These are phyloP conservation scores for Hymenoscyphus fraxineus DNA, from an alignment of 2,329 filamentous ascomycete genomes.

Conservation along the genomic window DNA sequence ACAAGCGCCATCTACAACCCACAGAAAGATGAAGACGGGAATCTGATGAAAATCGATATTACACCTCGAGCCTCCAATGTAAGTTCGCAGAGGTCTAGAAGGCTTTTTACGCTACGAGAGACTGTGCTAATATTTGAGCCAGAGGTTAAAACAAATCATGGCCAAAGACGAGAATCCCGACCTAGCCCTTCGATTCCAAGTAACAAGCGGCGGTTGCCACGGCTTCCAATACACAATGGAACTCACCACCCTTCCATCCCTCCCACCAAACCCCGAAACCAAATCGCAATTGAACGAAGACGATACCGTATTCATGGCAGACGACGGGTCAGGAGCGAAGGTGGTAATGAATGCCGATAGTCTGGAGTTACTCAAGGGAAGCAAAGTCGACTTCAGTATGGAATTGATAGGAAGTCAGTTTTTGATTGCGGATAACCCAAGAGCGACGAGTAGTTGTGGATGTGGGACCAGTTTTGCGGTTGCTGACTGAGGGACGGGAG, in stretches of 20 bases:
- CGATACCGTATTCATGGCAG: conserved; percentile 80
- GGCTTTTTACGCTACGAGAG: neutral
- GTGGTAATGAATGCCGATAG: conserved; percentile 86
- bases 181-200: conserved; percentile 83
- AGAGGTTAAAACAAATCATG: conserved; percentile 60
- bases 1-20: conserved; percentile 64
- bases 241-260: conserved; percentile 56
- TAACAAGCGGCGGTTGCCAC: conserved; percentile 92
- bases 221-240: conserved; percentile 98
- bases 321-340: conserved; percentile 60
- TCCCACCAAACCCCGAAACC: conserved; percentile 22
- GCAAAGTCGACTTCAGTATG: conserved; percentile 94
- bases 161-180: conserved; percentile 67
- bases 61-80: conserved; percentile 79
- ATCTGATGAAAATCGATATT: conserved; percentile 79
- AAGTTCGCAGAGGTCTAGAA: conserved; percentile 29
- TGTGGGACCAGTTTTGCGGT: conserved; percentile 98
- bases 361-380: conserved; percentile 83
- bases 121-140: neutral
- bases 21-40: conserved; percentile 74
- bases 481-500: conserved; percentile 41
- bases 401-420: conserved; percentile 95
- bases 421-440: conserved; percentile 91
- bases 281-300: conserved; percentile 56
- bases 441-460: conserved; percentile 89